Conservation (phyloP, 805 yeast genomes). For the Tetrapisispora iriomotensis region DNA sequence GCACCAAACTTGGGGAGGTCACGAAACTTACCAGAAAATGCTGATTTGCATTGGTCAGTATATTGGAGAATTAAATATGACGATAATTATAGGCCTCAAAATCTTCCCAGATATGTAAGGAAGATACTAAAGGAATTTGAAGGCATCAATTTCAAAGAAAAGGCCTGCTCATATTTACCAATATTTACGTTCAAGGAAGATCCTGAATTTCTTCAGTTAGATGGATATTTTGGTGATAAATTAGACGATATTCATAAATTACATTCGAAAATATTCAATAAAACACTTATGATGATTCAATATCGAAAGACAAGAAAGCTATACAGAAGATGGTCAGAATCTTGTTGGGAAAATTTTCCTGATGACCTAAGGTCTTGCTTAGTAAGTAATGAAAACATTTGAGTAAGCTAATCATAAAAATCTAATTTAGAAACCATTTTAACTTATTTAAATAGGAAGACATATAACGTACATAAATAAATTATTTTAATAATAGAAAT, state of each 20-base stretch:
- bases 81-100: slow-evolving; percentile 36
- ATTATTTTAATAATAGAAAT: neutral
- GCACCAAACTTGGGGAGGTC: slow-evolving; percentile 48
- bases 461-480: neutral
- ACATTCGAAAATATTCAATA: neutral
- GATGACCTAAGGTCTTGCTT: slow-evolving; percentile 26
- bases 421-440: too few species aligned
- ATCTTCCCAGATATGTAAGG: slow-evolving; percentile 33
- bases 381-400: slow-evolving; percentile 10
- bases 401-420: too few species aligned
- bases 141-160: slow-evolving; percentile 5
- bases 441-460: too few species aligned
- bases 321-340: slow-evolving; percentile 23
- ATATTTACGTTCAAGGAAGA: neutral
- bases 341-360: slow-evolving; percentile 27
- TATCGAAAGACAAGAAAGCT: slow-evolving; percentile 9
- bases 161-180: neutral
- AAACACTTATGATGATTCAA: slow-evolving; percentile 5
- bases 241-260: neutral
- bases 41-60: slow-evolving; percentile 54
- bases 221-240: neutral
- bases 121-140: slow-evolving; percentile 17
- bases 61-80: slow-evolving; percentile 44
- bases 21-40: slow-evolving; percentile 40
- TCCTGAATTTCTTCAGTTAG: neutral